A percentile compares a stretch with the other conserved stretches of the same genome.
These are phyloP conservation scores for Kurtzmaniella quercitrusa DNA, from an alignment of 1,139 yeast genomes.

Conservation along the genomic window DNA sequence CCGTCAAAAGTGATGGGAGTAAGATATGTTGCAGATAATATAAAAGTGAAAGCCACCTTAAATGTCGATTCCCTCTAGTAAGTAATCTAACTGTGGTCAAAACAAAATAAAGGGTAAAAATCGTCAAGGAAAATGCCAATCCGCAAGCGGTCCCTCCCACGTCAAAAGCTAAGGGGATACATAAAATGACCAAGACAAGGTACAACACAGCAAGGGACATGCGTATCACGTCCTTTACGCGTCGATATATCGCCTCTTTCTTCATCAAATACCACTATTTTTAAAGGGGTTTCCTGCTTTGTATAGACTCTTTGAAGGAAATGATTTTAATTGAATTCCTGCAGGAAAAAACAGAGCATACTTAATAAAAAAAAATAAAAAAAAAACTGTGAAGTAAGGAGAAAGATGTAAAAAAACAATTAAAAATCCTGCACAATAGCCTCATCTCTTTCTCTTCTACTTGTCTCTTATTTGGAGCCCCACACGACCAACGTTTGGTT, in stretches of 20 bases:
- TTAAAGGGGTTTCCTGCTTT: neutral
- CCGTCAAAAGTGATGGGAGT: slow-evolving; percentile 74
- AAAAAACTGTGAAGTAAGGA: neutral
- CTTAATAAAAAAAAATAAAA: neutral
- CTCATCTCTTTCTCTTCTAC: neutral
- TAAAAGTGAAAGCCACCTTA: slow-evolving; percentile 52
- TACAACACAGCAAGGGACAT: slow-evolving; percentile 52
- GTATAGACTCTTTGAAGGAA: neutral
- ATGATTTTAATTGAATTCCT: neutral
- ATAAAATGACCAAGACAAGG: slow-evolving; percentile 65
- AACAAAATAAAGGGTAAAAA: slow-evolving; percentile 62
- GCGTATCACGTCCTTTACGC: slow-evolving; percentile 11
- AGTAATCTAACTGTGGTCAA: slow-evolving; percentile 69
- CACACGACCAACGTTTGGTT: neutral
- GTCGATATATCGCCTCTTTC: neutral
- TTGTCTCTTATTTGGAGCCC: neutral
- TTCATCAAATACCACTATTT: neutral
- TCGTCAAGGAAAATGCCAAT: slow-evolving; percentile 74
- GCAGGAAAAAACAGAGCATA: neutral
- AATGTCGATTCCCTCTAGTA: slow-evolving; percentile 43
- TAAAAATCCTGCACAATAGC: neutral
- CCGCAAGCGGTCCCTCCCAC: slow-evolving; percentile 93
- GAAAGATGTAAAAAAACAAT: neutral
- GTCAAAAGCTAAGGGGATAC: slow-evolving; percentile 93
- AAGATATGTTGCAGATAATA: slow-evolving; percentile 80